Evolutionary conservation across 1,284 basidiomycete species (phyloP), one percentile per base, ranked within the genome.

Genomic region (Ganoderma meredithae): DNA sequence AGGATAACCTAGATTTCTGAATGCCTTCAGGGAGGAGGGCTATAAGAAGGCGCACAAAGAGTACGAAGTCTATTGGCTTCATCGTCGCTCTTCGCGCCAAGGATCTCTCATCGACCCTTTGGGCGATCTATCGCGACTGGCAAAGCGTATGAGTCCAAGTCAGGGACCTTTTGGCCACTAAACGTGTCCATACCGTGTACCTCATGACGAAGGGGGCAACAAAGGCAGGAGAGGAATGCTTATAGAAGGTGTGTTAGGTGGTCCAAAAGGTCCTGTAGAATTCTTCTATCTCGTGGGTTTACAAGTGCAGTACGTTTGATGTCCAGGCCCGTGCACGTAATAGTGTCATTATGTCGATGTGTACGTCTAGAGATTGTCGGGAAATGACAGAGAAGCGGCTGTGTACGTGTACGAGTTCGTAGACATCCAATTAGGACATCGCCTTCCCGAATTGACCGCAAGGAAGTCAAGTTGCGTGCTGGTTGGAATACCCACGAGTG

Each of bases 1-100:
- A 40, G 3, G 70, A 67, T 49, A 62, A 68, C 17, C 69, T 73
- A 10, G 56, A 59, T 4, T 71, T 66, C n/a, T 69, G 36, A 67
- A 9, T 25, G 55, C 13, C 33, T 6, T n/a, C 19, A 36, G n/a
- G 31, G 55, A 56, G 31, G 33, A 56, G 25, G 52, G 5, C 13
- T 15, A 8, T n/a, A n/a, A n/a, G 47, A 25, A 55, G 27, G 25
- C 25, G 25, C 49, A n/a, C 13, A 41, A 8, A 41, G 41, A 17
- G 41, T 1, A 15, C 2, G 44, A 22, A 47, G 44, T 47, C 13
- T 0, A 41, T 47, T n/a, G 44, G 19, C n/a, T 47, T 19, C 2
- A 47, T 22, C 44, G 49, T 12, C 15, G 7, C 49, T 31, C 13
- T 4, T 53, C 49, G 49, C 25, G 49, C 15, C 44, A 47, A n/a